These are phyloP conservation scores for Sisymbrium altissimum DNA, from an alignment of 345 rosid genomes.

Conservation along the genomic window DNA sequence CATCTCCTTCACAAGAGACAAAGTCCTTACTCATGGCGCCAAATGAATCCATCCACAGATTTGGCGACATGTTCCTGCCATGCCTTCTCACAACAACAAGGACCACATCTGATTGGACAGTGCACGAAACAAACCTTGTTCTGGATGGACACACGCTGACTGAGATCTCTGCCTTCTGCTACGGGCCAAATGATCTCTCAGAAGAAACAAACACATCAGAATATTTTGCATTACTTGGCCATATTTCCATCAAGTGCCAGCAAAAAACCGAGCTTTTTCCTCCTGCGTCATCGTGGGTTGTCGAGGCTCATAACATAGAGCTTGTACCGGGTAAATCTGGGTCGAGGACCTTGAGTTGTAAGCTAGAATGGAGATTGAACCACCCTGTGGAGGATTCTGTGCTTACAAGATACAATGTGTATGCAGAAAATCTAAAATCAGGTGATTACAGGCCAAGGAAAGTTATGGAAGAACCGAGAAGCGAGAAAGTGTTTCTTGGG, in stretches of 20 bases:
- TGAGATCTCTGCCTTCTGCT: constrained; percentile 60
- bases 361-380: constrained; percentile 55
- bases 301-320: constrained; percentile 43
- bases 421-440: constrained; percentile 38
- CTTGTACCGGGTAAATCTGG: constrained; percentile 36
- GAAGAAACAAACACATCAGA: constrained; percentile 23
- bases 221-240: constrained; percentile 64
- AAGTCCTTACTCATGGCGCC: constrained; percentile 53
- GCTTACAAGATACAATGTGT: constrained; percentile 54
- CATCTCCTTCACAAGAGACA: constrained; percentile 37
- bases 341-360: constrained; percentile 41
- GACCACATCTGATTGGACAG: constrained; percentile 43
- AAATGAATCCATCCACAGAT: constrained; percentile 32
- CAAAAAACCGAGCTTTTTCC: constrained; percentile 41
- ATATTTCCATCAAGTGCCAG: constrained; percentile 38
- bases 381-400: constrained; percentile 16
- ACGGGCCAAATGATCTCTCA: constrained; percentile 32
- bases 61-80: constrained; percentile 42
- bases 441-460: constrained; percentile 13
- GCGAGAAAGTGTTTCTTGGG: constrained; percentile 45
- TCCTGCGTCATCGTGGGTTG: constrained; percentile 49
- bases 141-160: constrained; percentile 47
- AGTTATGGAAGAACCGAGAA: constrained; percentile 17
- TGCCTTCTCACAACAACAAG: constrained; percentile 26
- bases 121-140: constrained; percentile 41